Evolutionary conservation across 257 asterid genomes (phyloP), one percentile per base, ranked within the genome.

Genomic region (Rubia yunnanensis): DNA sequence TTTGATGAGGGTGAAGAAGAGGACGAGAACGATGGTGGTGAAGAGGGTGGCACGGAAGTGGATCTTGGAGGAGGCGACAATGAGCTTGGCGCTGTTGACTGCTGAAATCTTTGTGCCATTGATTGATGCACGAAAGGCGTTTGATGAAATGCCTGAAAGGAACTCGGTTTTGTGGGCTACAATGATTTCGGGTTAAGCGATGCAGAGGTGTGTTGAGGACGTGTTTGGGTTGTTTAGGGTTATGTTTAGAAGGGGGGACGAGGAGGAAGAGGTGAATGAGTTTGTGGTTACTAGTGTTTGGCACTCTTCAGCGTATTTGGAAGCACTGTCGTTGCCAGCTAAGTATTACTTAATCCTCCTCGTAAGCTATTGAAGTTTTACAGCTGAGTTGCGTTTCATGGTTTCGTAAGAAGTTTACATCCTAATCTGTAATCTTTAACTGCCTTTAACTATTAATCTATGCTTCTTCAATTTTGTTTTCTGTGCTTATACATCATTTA

Each of bases 161-260:
- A 91, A 91, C 56, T 78, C 97, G 10, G 77, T 88, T 64, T 81
- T 96, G 30, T 91, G 96, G 95, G 82, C 95, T 28, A 84, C 95
- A 0, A 83, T 91, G 95, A 83, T 91, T 15, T 88, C 95, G 24
- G 96, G 96, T 41, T 91, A 86, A 53, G 92, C 96, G 0, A 71
- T 57, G 5, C 80, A 73, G 46, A 74, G 86, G 78, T 70, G 74
- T 69, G 83, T 76, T 44, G 46, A 66, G 48, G 91, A 86, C 72
- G 95, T 88, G 18, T 70, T 86, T 65, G 75, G 65, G 57, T 27
- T 91, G 41, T 88, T 91, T 64, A 83, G 59, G 32, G 31, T 31
- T 71, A 73, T 88, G 85, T 1, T 81, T 34, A 49, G 67, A 60
- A 59, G 52, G 53, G 80, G 70, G 54, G 78, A 61, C 7, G 52